These are phyloP conservation scores for Populus euphratica DNA, from an alignment of 345 rosid species.

Conservation along the genomic window DNA sequence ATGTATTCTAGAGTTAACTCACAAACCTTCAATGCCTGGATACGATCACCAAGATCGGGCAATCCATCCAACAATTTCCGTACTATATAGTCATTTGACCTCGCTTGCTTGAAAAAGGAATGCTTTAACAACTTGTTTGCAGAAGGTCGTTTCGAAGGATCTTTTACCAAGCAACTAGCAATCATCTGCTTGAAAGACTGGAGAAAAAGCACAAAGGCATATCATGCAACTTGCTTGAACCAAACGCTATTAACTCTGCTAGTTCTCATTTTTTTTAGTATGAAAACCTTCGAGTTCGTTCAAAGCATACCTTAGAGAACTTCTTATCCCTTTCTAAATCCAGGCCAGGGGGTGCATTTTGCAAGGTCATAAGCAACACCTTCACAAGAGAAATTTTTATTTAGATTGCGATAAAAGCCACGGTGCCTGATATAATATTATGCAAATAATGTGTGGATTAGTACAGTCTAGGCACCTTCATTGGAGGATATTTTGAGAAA, in stretches of 20 bases:
- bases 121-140: conserved; percentile 78
- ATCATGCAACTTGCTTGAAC: not conserved
- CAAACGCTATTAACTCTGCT: conserved; percentile 10
- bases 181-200: conserved; percentile 99
- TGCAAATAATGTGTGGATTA: conserved; percentile 4
- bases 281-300: not conserved
- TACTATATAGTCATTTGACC: conserved; percentile 78
- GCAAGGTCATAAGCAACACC: conserved; percentile 99
- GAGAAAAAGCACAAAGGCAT: conserved; percentile 21
- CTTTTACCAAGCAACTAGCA: conserved; percentile 97
- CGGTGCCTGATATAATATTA: conserved; percentile 3
- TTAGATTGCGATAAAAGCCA: conserved; percentile 22
- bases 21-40: conserved; percentile 76
- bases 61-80: conserved; percentile 81
- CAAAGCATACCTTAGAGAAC: conserved; percentile 72
- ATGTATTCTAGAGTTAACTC: not conserved
- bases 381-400: conserved; percentile 25
- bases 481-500: conserved; percentile 97
- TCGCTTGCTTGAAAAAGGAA: conserved; percentile 95
- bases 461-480: conserved; percentile 62
- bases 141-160: conserved; percentile 91
- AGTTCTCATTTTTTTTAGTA: not conserved
- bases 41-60: conserved; percentile 94
- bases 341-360: conserved; percentile 97
- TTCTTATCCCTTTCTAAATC: conserved; percentile 95